phyloP scores from a whole-genome alignment of 1,284 basidiomycete genomes.

The Pseudozyma sp. region DNA sequence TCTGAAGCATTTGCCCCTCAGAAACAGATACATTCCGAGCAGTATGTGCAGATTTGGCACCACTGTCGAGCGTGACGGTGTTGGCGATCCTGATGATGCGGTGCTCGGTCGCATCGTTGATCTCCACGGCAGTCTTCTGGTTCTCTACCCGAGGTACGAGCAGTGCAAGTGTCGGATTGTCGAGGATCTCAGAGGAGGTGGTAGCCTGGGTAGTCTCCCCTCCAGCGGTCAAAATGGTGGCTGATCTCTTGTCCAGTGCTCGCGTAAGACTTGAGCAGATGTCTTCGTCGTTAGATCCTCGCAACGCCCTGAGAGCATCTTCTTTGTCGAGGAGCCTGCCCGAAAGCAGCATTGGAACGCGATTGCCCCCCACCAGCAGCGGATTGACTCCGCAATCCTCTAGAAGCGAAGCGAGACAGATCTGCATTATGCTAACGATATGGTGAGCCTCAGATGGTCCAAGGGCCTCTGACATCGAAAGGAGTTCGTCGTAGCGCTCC shows the following conservation, averaged over 20 bases:
- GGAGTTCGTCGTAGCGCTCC: conserved; percentile 9
- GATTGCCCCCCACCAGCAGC: background rate
- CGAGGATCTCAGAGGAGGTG: too few relatives aligned
- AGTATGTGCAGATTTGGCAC: too few relatives aligned
- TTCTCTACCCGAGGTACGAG: background rate
- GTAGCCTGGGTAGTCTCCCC: too few relatives aligned
- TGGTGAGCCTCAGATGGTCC: background rate
- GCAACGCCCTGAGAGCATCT: background rate
- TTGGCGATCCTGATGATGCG: conserved; percentile 10
- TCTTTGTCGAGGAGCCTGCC: conserved; percentile 4
- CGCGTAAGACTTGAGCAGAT: background rate
- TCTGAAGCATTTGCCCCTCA: conserved; percentile 1
- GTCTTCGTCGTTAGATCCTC: background rate
- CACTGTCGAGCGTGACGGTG: background rate
- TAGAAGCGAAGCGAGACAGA: conserved; percentile 21
- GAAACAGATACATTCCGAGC: background rate
- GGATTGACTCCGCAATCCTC: conserved; percentile 22
- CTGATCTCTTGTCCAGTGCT: background rate
- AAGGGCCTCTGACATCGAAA: background rate
- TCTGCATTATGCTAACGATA: conserved; percentile 4
- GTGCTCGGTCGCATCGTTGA: background rate
- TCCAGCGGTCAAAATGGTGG: too few relatives aligned
- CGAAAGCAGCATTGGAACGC: background rate
- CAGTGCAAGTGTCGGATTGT: too few relatives aligned
- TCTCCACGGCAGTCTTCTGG: background rate